Conservation (phyloP, 805 yeast genomes). For the Cyberlindnera amylophila region DNA sequence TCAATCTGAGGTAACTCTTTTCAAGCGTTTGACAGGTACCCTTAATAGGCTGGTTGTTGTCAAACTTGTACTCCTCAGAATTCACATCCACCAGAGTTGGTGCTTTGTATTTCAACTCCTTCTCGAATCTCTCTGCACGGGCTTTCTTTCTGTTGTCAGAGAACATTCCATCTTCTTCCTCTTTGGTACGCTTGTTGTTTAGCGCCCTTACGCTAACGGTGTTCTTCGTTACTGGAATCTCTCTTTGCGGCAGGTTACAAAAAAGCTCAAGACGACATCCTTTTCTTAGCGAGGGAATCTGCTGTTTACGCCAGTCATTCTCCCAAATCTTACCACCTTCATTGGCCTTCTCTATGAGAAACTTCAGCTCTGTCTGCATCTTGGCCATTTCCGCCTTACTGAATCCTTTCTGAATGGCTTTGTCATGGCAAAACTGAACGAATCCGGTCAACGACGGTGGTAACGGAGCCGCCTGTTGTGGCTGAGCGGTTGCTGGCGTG, state of each 20-base stretch:
- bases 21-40: constrained; percentile 70
- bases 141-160: constrained; percentile 29
- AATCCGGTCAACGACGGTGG: constrained; percentile 22
- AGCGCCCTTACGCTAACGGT: constrained; percentile 1
- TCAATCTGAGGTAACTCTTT: constrained; percentile 75
- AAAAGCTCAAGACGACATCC: constrained; percentile 14
- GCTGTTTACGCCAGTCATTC: constrained; percentile 29
- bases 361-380: constrained; percentile 25
- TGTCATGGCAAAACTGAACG: constrained; percentile 22
- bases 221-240: constrained; percentile 1
- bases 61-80: constrained; percentile 30
- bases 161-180: constrained; percentile 19
- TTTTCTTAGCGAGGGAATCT: constrained; percentile 22
- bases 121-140: constrained; percentile 36
- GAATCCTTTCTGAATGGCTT: constrained; percentile 16
- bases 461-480: constrained; percentile 11
- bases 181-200: background rate
- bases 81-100: constrained; percentile 23
- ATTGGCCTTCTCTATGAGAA: constrained; percentile 26
- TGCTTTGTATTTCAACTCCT: constrained; percentile 15
- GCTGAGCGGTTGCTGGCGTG: constrained; percentile 5
- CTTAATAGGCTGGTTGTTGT: constrained; percentile 38
- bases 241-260: constrained; percentile 13
- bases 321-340: constrained; percentile 22
- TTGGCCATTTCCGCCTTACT: constrained; percentile 11